Conservation (phyloP, 345 rosid genomes). For the Aquilaria malaccensis region DNA sequence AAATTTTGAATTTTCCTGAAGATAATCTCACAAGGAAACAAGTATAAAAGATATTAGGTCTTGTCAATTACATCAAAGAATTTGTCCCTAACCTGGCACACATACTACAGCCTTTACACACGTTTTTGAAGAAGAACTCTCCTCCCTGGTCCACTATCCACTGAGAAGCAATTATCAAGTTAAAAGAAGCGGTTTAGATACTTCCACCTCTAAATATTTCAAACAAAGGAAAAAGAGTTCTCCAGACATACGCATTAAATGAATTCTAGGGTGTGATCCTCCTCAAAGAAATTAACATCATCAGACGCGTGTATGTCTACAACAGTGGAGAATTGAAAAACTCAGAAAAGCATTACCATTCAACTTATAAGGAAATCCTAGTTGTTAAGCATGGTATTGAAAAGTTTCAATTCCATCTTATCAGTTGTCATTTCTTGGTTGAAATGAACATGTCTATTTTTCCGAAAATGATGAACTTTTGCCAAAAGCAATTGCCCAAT, state of each 20-base stretch:
- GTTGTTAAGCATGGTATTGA: neutral
- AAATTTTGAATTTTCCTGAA: neutral
- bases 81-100: neutral
- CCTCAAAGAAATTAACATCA: neutral
- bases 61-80: neutral
- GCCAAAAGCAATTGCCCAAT: no score
- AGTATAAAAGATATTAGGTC: neutral
- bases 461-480: neutral
- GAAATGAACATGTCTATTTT: neutral
- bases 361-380: neutral
- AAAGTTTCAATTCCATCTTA: neutral
- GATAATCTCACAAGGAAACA: neutral
- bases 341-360: neutral
- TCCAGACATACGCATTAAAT: neutral
- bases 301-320: neutral
- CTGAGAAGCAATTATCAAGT: neutral
- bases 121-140: neutral
- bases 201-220: neutral
- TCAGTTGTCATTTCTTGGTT: neutral
- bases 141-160: neutral
- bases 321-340: neutral
- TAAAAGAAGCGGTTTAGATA: neutral
- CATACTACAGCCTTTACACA: neutral
- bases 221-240: neutral
- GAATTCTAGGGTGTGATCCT: neutral